Evolutionary conservation across 306 rosid species (phyloP), one percentile per base, ranked within the genome.

Genomic region (Dryas octopetala): DNA sequence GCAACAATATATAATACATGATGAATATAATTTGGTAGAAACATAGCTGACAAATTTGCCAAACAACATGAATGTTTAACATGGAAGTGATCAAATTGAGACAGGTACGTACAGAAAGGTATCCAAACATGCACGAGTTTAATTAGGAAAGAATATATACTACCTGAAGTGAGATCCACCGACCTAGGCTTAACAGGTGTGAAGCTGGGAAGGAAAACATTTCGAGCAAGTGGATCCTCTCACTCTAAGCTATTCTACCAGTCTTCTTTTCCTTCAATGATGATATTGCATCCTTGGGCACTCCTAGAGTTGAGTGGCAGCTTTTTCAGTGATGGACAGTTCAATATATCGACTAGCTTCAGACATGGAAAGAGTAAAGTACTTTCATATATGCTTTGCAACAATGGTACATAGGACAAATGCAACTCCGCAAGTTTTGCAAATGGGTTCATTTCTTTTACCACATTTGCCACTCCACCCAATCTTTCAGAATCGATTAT

Each of bases 241-340:
- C 80, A 75, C 46, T 76, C 79, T 8, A 76, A 48, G 16, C 58
- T 47, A 55, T 57, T 54, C 80, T 61, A 76, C 80, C 74, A 67
- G 6, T 15, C 15, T 4, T 57, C 59, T 4, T 55, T 8, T 53
- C 79, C 74, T 23, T 57, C 5, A 9, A 54, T 5, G 51, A 4
- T 46, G 60, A n/a, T 8, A n/a, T 76, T 57, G 66, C 14, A 23
- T 19, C 12, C 7, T 55, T 11, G 55, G 9, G 15, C 17, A 23
- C 26, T 45, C 6, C 46, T 43, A n/a, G 73, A 60, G 67, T 64
- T 66, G 28, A 65, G 45, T 55, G 79, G 74, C 32, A 68, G 74
- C 73, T 17, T 75, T 11, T 13, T 53, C 28, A 58, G 61, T 51
- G 1, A 3, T 11, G 68, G 52, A 7, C 44, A 67, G 6, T 8